A percentile compares a stretch with the other conserved stretches of the same genome.
These are phyloP conservation scores for Phytophthora citrophthora DNA, from an alignment of 352 stramenopile species.

Conservation along the genomic window DNA sequence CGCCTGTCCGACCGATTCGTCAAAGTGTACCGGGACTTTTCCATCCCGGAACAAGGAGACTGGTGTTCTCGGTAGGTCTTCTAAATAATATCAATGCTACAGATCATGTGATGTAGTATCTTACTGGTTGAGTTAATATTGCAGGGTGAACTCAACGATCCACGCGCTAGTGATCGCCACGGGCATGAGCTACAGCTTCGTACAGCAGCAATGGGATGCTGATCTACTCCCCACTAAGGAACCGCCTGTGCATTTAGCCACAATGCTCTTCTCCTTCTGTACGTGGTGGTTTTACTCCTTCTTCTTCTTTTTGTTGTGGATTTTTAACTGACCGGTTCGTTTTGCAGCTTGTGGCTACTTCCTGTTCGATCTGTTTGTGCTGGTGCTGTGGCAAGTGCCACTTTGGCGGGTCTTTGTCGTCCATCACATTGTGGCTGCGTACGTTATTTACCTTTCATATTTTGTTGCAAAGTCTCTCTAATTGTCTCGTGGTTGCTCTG, in stretches of 20 bases:
- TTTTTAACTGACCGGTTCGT: not conserved
- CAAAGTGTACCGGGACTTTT: conserved; percentile 76
- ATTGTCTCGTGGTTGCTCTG: not conserved
- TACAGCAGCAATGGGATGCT: conserved; percentile 67
- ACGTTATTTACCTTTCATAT: conserved; percentile 29
- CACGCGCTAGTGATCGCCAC: conserved; percentile 72
- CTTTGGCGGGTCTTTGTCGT: conserved; percentile 82
- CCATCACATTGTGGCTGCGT: conserved; percentile 83
- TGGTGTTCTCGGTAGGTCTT: conserved; percentile 79
- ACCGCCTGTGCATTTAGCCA: conserved; percentile 47
- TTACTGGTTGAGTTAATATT: conserved; percentile 1
- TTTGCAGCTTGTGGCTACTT: conserved; percentile 82
- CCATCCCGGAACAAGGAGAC: conserved; percentile 69
- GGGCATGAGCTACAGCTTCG: conserved; percentile 68
- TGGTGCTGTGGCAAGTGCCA: conserved; percentile 73
- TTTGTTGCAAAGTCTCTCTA: not conserved
- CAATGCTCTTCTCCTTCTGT: conserved; percentile 84
- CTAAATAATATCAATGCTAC: not conserved
- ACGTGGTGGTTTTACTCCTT: conserved; percentile 20
- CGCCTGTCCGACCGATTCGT: conserved; percentile 63
- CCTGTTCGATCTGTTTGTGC: conserved; percentile 79
- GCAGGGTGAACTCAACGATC: conserved; percentile 82
- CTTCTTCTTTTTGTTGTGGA: no score
- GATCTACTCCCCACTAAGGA: conserved; percentile 65
- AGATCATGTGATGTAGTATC: not conserved